Evolutionary conservation across 768 basidiomycete species (phyloP), one percentile per base, ranked within the genome.

Genomic region (Russula earlei): DNA sequence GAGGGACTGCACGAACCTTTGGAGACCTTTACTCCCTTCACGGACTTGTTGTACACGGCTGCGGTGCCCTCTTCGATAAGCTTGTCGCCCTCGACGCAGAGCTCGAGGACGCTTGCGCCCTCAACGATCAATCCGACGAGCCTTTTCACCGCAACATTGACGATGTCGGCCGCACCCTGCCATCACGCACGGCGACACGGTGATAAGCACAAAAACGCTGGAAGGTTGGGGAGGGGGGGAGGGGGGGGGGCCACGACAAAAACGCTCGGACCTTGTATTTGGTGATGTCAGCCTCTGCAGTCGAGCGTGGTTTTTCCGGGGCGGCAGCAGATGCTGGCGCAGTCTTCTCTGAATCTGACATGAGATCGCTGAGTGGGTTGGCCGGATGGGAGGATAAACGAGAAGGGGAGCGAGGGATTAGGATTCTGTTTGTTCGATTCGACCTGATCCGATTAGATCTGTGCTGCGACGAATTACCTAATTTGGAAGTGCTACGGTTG

Each of bases 81-180:
- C 71, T 85, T 90, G 78, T 98, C 95, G 58, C 93, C 95, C 73
- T 92, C 87, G 51, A 85, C 70, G 69, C 92, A 96, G 49, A 98
- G 80, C 74, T 96, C 91, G 72, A 94, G 76, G 62, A 88, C 70
- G 72, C 88, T 91, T 64, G 89, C 87, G 29, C 91, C 94, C 67
- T 91, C 88, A 12, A 87, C 71, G 61, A 75, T 75, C 55, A 84
- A 77, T 44, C 80, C 82, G 63, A 96, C 76, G 65, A 98, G 78
- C 74, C 86, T 87, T 73, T 89, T 89, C 68, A 87, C 80, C 56
- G 88, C 91, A 63, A 81, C 77, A 64, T 87, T 80, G 40, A 89
- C 85, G 72, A 95, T 91, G 63, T 94, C 91, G 54, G 90, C 91
- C 20, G 95, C 92, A n/a, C 83, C 77, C 88, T 95, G 66, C 51